Conservation (phyloP, 768 basidiomycete genomes). For the Fomitopsis pulvina region DNA sequence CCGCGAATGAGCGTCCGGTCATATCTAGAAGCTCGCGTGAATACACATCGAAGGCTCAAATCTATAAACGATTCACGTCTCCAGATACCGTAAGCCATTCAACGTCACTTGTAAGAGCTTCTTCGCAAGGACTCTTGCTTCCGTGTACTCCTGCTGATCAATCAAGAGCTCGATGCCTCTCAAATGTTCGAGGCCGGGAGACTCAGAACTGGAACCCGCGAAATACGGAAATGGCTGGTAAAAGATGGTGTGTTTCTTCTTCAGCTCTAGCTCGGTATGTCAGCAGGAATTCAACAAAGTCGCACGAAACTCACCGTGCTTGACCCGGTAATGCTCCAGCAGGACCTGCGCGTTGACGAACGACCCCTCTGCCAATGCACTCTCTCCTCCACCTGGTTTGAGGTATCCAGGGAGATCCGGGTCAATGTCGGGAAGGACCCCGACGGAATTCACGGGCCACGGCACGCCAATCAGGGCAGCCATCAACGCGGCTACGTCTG, state of each 20-base stretch:
- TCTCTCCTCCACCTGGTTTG: slow-evolving; percentile 36
- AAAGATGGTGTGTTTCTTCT: slow-evolving; percentile 46
- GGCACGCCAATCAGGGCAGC: slow-evolving; percentile 61
- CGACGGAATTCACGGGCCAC: slow-evolving; percentile 81
- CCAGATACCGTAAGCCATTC: slow-evolving; percentile 66
- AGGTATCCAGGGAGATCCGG: slow-evolving; percentile 55
- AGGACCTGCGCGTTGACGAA: slow-evolving; percentile 65
- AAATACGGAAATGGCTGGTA: slow-evolving; percentile 59
- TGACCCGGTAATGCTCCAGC: slow-evolving; percentile 70
- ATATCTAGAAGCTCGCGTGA: slow-evolving; percentile 35
- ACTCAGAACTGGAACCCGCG: slow-evolving; percentile 25
- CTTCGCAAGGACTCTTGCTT: slow-evolving; percentile 42
- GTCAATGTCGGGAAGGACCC: slow-evolving; percentile 73
- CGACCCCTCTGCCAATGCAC: slow-evolving; percentile 44
- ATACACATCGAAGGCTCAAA: neutral
- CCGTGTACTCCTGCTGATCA: slow-evolving; percentile 32
- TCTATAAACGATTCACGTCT: slow-evolving; percentile 39
- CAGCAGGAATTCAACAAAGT: slow-evolving; percentile 3
- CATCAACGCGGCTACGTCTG: slow-evolving; percentile 77
- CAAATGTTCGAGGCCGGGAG: slow-evolving; percentile 31
- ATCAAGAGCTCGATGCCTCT: slow-evolving; percentile 42
- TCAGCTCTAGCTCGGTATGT: slow-evolving; percentile 41
- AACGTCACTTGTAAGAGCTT: slow-evolving; percentile 49
- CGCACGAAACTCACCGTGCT: slow-evolving; percentile 49
- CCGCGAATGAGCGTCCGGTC: slow-evolving; percentile 65